Conservation (phyloP, 495 filamentous ascomycete species). For the Penicillium lagena region DNA sequence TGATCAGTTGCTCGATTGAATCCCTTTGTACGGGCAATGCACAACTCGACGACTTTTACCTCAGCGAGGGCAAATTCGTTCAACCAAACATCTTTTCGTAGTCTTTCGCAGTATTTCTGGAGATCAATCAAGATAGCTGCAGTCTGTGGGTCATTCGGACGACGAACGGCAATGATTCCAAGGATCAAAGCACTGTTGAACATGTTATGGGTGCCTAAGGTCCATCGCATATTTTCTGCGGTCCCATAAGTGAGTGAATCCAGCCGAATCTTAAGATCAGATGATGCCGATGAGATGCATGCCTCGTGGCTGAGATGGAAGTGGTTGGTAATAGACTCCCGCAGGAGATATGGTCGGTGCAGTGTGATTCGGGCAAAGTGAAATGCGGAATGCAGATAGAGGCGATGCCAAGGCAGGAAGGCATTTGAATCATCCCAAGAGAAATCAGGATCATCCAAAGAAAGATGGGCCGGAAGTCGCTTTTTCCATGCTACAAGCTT, state of each 20-base stretch:
- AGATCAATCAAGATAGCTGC: conserved; percentile 8
- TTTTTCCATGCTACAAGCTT: conserved; percentile 9
- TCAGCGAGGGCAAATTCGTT: conserved; percentile 12
- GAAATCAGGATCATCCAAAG: conserved; percentile 1
- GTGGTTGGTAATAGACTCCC: conserved; percentile 10
- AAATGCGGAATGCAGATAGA: conserved; percentile 10
- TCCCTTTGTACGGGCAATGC: conserved; percentile 5
- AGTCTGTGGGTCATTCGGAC: conserved; percentile 7
- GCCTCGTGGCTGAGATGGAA: conserved; percentile 11
- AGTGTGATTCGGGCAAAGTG: conserved; percentile 12
- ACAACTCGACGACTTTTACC: conserved; percentile 10
- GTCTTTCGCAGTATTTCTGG: conserved; percentile 7
- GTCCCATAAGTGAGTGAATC: conserved; percentile 6
- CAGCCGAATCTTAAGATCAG: conserved; percentile 7
- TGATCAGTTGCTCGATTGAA: conserved; percentile 2
- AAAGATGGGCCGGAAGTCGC: conserved; percentile 6
- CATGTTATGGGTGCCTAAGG: conserved; percentile 10
- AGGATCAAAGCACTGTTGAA: conserved; percentile 12
- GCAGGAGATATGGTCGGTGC: conserved; percentile 10
- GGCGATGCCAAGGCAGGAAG: conserved; percentile 11
- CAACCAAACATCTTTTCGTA: conserved; percentile 7
- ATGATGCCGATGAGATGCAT: conserved; percentile 10
- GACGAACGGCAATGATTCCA: conserved; percentile 9
- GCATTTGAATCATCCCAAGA: conserved; percentile 1
- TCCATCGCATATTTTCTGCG: conserved; percentile 13